Evolutionary conservation across 345 rosid genomes (phyloP).

Genomic region (Limnanthes douglasii): DNA sequence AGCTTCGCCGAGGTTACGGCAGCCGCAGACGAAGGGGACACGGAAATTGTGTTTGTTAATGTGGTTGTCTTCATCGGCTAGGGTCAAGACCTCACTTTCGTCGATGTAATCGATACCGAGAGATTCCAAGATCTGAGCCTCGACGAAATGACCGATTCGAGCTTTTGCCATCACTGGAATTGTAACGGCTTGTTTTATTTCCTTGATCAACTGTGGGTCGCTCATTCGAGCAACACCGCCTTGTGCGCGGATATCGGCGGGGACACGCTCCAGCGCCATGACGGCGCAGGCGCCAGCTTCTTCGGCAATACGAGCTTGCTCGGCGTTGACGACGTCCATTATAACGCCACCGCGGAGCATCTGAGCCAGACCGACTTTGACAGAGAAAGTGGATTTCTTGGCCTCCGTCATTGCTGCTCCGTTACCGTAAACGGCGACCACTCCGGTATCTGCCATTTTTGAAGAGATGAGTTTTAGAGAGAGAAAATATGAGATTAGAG

Average conservation of each 20-base stretch:
- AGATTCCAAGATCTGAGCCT: slow-evolving; percentile 63
- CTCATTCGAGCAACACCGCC: slow-evolving; percentile 76
- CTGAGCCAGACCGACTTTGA: slow-evolving; percentile 72
- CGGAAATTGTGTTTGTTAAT: slow-evolving; percentile 84
- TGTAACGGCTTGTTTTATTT: slow-evolving; percentile 57
- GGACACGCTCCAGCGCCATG: slow-evolving; percentile 72
- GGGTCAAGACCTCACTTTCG: slow-evolving; percentile 79
- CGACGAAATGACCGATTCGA: slow-evolving; percentile 67
- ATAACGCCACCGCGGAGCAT: slow-evolving; percentile 82
- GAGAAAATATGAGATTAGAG: neutral
- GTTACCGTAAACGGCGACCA: slow-evolving; percentile 62
- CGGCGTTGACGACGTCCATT: slow-evolving; percentile 68
- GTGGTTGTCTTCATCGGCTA: slow-evolving; percentile 73
- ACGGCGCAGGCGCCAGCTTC: slow-evolving; percentile 79
- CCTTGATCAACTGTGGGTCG: slow-evolving; percentile 62
- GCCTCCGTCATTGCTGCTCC: slow-evolving; percentile 59
- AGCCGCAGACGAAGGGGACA: slow-evolving; percentile 82
- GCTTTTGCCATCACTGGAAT: slow-evolving; percentile 86
- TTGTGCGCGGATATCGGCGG: slow-evolving; percentile 58
- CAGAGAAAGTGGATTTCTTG: slow-evolving; percentile 60
- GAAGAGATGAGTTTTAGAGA: slow-evolving; percentile 1
- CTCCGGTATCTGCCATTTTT: slow-evolving; percentile 59
- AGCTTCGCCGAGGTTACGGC: slow-evolving; percentile 76
- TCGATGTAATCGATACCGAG: slow-evolving; percentile 78
- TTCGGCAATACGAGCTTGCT: slow-evolving; percentile 66